Base-by-base conservation (phyloP, 2,329 filamentous ascomycete species). In the Alternaria arborescens region DNA sequence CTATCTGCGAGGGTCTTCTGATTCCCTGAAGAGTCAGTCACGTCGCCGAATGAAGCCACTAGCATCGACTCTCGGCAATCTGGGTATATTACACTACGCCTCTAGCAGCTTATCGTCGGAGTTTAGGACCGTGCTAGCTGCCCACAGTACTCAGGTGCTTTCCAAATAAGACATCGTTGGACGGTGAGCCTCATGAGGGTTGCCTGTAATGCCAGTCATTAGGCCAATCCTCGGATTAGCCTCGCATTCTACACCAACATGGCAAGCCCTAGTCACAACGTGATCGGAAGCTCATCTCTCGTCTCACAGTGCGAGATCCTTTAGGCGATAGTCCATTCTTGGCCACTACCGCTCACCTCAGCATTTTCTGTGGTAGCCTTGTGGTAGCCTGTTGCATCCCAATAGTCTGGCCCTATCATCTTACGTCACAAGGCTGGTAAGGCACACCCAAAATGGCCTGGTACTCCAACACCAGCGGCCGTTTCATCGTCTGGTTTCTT, bases 101-200 rank as follows among this genome's bases (percentile, higher is more conserved):
- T 46, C 41, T 24, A 34, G 43, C 34, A 34, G 22, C 52, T n/a
- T 50, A 61, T 58, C 43, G 52, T 47, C 60, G 60, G 60, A 60
- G 36, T n/a, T 8, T 48, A 67, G 62, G 62, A 51, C 62, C 62
- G 64, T 66, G 60, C 64, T 59, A 57, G 28, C 58, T 47, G 41
- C 50, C 30, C 41, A 8, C 52, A 54, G n/a, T 34, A 54, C 40
- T 18, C 26, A 34, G 11, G 20, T 34, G 44, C 28, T 48, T 48
- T 34, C 18, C 44, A 48, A 12, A 34, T 32, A 28, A 14, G n/a
- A 22, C 18, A 22, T 38, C 44, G 36, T n/a, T 22, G n/a, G 40
- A n/a, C 12, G 11, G n/a, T 40, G 22, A 28, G 32, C 20, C 22
- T 34, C 3, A 11, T 40, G 22, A 28, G 32, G 22, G 16, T 24